Evolutionary conservation across 2,329 filamentous ascomycete species (phyloP).

Genomic region (Tolypocladium paradoxum): DNA sequence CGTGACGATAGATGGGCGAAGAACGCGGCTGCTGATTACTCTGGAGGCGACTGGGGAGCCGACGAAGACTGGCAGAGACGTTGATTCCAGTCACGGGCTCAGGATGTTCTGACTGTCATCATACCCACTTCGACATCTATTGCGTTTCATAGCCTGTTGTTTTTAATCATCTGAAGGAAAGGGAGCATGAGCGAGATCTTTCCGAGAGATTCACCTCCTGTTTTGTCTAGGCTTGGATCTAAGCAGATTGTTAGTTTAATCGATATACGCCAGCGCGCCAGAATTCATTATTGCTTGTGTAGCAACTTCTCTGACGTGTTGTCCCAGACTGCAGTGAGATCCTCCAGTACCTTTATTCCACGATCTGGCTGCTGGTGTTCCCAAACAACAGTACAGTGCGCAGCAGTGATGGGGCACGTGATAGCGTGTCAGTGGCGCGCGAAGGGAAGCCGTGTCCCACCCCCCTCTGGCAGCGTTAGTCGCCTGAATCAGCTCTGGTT

Average conservation of each 20-base stretch:
- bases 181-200: no score
- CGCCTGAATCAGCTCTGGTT: background rate
- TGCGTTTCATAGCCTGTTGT: background rate
- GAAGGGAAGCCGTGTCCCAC: background rate
- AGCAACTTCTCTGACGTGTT: background rate
- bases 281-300: no score
- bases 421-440: conserved; percentile 15
- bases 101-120: background rate
- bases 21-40: conserved; percentile 15
- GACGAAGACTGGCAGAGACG: conserved; percentile 3
- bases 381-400: background rate
- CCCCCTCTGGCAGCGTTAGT: background rate
- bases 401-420: conserved; percentile 12
- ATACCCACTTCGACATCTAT: background rate
- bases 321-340: background rate
- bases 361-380: background rate
- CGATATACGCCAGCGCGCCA: background rate
- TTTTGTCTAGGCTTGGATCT: background rate
- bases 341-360: background rate
- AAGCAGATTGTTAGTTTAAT: background rate
- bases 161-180: background rate
- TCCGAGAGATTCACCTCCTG: no score
- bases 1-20: conserved; percentile 11
- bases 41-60: conserved; percentile 16
- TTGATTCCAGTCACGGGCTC: background rate